phyloP scores from a whole-genome alignment of 768 basidiomycete genomes.

The Lactifluus piperatus region DNA sequence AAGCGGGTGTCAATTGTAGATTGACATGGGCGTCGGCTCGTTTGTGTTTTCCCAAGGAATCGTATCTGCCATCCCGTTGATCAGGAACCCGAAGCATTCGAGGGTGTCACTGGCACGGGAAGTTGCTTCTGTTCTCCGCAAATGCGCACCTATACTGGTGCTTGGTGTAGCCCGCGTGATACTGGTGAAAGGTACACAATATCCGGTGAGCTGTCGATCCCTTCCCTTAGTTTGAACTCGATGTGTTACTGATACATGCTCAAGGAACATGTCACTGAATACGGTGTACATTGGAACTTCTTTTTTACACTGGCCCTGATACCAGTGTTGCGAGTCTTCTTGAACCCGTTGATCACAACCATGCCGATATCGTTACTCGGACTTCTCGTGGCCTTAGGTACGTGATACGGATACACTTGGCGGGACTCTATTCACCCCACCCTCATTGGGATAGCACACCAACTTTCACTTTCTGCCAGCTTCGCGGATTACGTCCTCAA shows the following conservation, averaged over 20 bases:
- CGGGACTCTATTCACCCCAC: background rate
- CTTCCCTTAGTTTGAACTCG: background rate
- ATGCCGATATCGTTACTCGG: slow-evolving; percentile 57
- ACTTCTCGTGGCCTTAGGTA: slow-evolving; percentile 49
- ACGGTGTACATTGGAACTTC: slow-evolving; percentile 96
- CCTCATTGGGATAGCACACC: slow-evolving; percentile 50
- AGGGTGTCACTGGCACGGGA: too few species aligned
- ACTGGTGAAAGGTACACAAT: too few species aligned
- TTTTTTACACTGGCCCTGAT: slow-evolving; percentile 86
- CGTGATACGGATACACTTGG: slow-evolving; percentile 18
- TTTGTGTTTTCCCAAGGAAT: too few species aligned
- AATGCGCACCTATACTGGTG: too few species aligned
- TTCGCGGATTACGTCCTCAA: slow-evolving; percentile 59
- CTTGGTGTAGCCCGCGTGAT: too few species aligned
- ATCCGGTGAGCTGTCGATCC: too few species aligned
- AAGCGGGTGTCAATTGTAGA: too few species aligned
- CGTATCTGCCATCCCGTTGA: too few species aligned
- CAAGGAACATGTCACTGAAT: too few species aligned
- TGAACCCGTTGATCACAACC: slow-evolving; percentile 56
- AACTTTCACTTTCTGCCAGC: slow-evolving; percentile 49
- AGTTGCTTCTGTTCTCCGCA: too few species aligned
- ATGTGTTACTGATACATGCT: slow-evolving; percentile 7
- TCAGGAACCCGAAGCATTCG: too few species aligned
- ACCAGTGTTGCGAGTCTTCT: slow-evolving; percentile 58
- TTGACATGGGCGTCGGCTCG: too few species aligned